A percentile compares a stretch with the other conserved stretches of the same genome.
These are phyloP conservation scores for Dittrichia graveolens DNA, from an alignment of 129 eudicot genomes.

Conservation along the genomic window DNA sequence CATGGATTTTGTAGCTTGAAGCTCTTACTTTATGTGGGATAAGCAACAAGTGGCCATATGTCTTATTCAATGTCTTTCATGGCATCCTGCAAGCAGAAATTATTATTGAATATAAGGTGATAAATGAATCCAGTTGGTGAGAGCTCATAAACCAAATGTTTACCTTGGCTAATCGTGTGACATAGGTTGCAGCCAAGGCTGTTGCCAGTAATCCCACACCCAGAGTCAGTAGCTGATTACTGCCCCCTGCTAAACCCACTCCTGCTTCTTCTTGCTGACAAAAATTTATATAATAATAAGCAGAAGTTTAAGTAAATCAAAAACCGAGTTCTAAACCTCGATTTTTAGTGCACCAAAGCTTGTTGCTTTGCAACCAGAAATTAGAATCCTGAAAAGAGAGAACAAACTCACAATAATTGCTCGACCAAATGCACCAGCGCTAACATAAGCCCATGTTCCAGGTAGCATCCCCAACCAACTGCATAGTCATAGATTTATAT, in stretches of 20 bases:
- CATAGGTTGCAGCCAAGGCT: conserved; percentile 89
- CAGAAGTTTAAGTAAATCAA: neutral
- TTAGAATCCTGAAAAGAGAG: too few relatives aligned
- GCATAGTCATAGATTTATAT: conserved; percentile 32
- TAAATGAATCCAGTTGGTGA: neutral
- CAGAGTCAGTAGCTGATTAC: conserved; percentile 76
- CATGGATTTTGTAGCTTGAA: conserved; percentile 12
- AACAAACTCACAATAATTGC: conserved; percentile 85
- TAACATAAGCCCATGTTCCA: conserved; percentile 98
- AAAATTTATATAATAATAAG: neutral
- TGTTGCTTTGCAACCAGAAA: too few relatives aligned
- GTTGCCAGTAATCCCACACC: conserved; percentile 86
- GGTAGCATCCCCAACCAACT: conserved; percentile 99
- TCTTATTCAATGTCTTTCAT: conserved; percentile 80
- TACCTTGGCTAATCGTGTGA: conserved; percentile 92
- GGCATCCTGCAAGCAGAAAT: conserved; percentile 68
- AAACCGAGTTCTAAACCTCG: too few relatives aligned
- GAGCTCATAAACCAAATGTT: conserved; percentile 9
- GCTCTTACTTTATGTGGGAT: conserved; percentile 11
- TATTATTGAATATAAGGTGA: neutral
- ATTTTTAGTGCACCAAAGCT: too few relatives aligned
- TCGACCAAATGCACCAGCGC: conserved; percentile 99
- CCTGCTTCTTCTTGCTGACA: conserved; percentile 92
- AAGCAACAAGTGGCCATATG: neutral
- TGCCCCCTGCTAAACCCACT: conserved; percentile 67